Evolutionary conservation across 2,329 filamentous ascomycete genomes (phyloP), one percentile per base, ranked within the genome.

Genomic region (Colletotrichum eremochloae): DNA sequence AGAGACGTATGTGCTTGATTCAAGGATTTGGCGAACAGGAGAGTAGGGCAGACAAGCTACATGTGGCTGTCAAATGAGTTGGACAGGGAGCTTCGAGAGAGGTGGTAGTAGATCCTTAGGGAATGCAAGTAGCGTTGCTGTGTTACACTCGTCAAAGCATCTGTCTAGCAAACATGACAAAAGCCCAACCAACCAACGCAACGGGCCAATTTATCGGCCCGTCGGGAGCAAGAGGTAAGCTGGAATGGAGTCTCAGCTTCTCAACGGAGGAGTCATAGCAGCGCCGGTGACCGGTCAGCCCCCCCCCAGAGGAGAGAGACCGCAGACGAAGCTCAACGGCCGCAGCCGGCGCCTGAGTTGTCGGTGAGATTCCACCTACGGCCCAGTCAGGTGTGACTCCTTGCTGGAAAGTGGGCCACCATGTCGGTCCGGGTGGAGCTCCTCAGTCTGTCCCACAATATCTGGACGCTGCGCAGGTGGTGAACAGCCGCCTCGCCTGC

Each of bases 341-440:
- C 70, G 70, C 55, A 70, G 70, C 70, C 70, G 70, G 70, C 70
- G 55, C 36, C 24, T 31, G 31, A 63, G 67, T 48, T 60, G 67
- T 72, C 60, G 70, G 70, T 72, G 70, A 61, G 70, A 44, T 31
- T 55, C 61, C 67, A 60, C 31, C 60, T 48, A 40, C 61, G 70
- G 66, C 60, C 70, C 66, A 70, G 36, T 70, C 46, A 52, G 24
- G 55, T 72, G 38, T 65, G 70, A 70, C 66, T 72, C 66, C 61
- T 57, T n/a, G 36, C 40, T 61, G 53, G 42, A 33, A 61, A 64
- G 58, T 65, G 61, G 36, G 40, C 66, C 57, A 65, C 70, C 55
- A 72, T 44, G 61, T 70, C 66, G 55, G 61, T 56, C 38, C 40
- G 60, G 56, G 55, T 72, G 61, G 70, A 29, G 20, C 53, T 24